Base-by-base conservation (phyloP, 176 grass and related monocot genomes). In the Avena insularis region DNA sequence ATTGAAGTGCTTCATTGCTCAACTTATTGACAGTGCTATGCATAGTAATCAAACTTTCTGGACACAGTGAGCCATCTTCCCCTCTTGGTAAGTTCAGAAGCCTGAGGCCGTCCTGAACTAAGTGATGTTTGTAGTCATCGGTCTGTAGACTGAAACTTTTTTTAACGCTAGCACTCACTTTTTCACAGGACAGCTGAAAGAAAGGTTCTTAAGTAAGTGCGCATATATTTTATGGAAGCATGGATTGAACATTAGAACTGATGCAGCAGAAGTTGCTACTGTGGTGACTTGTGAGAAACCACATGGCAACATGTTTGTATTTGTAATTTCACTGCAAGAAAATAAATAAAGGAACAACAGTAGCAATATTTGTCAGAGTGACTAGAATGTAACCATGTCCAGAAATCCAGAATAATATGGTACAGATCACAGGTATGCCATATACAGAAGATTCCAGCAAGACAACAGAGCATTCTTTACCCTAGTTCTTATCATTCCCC, bases 1-100 rank as follows among this genome's bases (percentile, higher is more conserved):
- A 81, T 12, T 80, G 82, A 85, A 89, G 88, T 76, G 69, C 38
- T 85, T 81, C 77, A 36, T 75, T 57, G 68, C 35, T 89, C 29
- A 81, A 81, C 72, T 89, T 85, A 61, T 78, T 81, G 58, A 85
- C 50, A 36, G 47, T 85, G 46, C 21, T 8, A 51, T 76, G 57
- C 69, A 89, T 81, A 40, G 36, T 66, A 54, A 56, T 79, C 9
- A 85, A 16, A 81, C 20, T 81, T 85, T 89, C 77, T 68, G 69
- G 23, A 65, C 2, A 27, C 33, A 80, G 7, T 19, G 21, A 71
- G 51, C 78, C 33, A 54, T 79, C 53, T 63, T 55, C 55, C 43
- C 36, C 67, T 45, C 27, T 63, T 68, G 78, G 81, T 31, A 79
- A 63, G 55, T 89, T 36, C 29, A 73, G 84, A 79, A 84, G 75